A percentile compares a stretch with the other conserved stretches of the same genome.
Evolutionary conservation across 2,329 filamentous ascomycete species (phyloP).

Genomic region (Ceratocystiopsis brevicomis): DNA sequence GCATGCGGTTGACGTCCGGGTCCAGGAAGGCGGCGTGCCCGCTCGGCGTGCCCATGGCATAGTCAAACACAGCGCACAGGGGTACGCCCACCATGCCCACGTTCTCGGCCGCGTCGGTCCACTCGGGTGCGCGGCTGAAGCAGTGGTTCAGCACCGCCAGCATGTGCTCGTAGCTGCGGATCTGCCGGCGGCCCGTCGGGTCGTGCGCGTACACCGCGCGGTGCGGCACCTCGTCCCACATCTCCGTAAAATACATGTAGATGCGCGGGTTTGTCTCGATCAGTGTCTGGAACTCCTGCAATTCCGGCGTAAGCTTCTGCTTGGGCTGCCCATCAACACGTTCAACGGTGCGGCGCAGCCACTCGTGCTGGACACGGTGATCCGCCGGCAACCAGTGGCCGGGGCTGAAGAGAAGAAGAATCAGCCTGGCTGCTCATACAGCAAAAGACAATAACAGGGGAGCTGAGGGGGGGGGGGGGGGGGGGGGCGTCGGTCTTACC

Average conservation of each 20-base stretch:
- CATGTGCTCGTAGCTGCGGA: slow-evolving; percentile 49
- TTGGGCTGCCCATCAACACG: slow-evolving; percentile 31
- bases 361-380: slow-evolving; percentile 41
- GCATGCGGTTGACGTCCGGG: slow-evolving; percentile 31
- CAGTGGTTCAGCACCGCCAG: slow-evolving; percentile 45
- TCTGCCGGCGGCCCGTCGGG: slow-evolving; percentile 40
- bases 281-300: slow-evolving; percentile 44
- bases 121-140: slow-evolving; percentile 29
- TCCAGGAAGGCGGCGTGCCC: slow-evolving; percentile 36
- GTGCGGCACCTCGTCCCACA: slow-evolving; percentile 48
- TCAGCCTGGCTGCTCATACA: neutral
- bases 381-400: slow-evolving; percentile 47
- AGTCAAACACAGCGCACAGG: slow-evolving; percentile 33
- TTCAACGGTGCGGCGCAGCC: slow-evolving; percentile 37
- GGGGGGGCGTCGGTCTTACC: slow-evolving; percentile 18
- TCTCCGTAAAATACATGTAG: slow-evolving; percentile 46
- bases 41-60: slow-evolving; percentile 34
- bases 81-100: slow-evolving; percentile 36
- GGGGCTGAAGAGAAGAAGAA: slow-evolving; percentile 16
- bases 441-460: too few relatives aligned
- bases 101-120: slow-evolving; percentile 31
- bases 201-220: slow-evolving; percentile 41
- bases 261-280: slow-evolving; percentile 46
- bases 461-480: too few relatives aligned
- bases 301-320: slow-evolving; percentile 35